phyloP scores from a whole-genome alignment of 2,329 filamentous ascomycete species.

The Aspergillus sp. region DNA sequence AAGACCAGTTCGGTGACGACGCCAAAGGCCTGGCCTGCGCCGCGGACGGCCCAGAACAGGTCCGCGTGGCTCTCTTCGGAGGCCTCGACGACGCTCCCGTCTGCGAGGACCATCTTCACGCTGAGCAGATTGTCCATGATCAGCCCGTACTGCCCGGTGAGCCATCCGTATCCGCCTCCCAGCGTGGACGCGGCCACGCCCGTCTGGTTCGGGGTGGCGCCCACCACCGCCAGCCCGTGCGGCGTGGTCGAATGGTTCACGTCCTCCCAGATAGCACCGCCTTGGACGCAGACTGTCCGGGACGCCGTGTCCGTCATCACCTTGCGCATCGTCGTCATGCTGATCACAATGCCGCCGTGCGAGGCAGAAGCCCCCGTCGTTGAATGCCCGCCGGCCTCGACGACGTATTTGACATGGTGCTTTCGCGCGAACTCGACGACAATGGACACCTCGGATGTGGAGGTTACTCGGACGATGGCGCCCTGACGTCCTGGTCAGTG shows the following conservation, averaged over 20 bases:
- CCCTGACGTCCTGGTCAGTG: constrained; percentile 7
- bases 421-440: constrained; percentile 46
- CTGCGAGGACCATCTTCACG: constrained; percentile 36
- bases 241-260: constrained; percentile 52
- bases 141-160: constrained; percentile 54
- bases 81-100: constrained; percentile 32
- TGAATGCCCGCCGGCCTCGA: constrained; percentile 58
- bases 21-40: constrained; percentile 43
- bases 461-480: constrained; percentile 13
- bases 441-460: constrained; percentile 6
- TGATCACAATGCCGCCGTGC: constrained; percentile 55
- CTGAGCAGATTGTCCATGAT: constrained; percentile 48
- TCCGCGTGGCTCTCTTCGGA: constrained; percentile 45
- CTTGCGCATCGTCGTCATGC: constrained; percentile 51
- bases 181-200: constrained; percentile 59
- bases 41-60: constrained; percentile 48
- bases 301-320: constrained; percentile 49
- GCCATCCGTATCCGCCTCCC: constrained; percentile 57
- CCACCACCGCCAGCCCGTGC: constrained; percentile 56
- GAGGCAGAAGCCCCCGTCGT: constrained; percentile 53
- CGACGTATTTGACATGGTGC: constrained; percentile 50
- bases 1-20: constrained; percentile 41
- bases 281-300: constrained; percentile 50
- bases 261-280: constrained; percentile 55
- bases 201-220: constrained; percentile 59